Evolutionary conservation across 2,329 filamentous ascomycete species (phyloP), one percentile per base, ranked within the genome.

Genomic region (Clarireedia paspali): DNA sequence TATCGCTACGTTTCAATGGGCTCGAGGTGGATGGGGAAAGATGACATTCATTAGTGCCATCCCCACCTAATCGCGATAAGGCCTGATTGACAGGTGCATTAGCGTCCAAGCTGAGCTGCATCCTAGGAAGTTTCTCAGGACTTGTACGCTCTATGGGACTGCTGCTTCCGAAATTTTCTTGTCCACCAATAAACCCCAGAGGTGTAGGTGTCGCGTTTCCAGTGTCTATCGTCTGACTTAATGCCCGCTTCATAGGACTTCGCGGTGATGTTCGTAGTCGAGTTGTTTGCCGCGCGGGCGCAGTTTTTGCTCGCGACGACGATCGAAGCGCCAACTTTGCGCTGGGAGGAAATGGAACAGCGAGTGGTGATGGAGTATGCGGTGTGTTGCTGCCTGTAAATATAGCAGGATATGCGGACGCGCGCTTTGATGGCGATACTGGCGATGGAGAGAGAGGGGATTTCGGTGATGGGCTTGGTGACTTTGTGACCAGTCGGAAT

Each of bases 1-100:
- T 87, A 74, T 97, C 92, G 67, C 87, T 92, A 64, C 94, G 85
- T 78, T 97, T 96, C 64, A 97, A 75, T 5, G 92, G 91, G 68
- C 92, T 96, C 5, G 87, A 84, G 59, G 84, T 83, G 20, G 80
- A 75, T 17, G 81, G 75, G 49, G 76, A 73, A 47, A 76, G 72
- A 50, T 74, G 74, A 39, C 47, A 49, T 50, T 70, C 67, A 36
- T 62, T 68, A 48, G 71, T 74, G 17, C 70, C 69, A 51, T 83
- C 80, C 15, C 76, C 67, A 36, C 65, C 63, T n/a, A 80, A 69
- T 60, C 78, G 78, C 45, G 80, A 71, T 34, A 79, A 71, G 14
- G 74, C 71, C 58, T 75, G 73, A 60, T 79, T 76, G 3, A 78
- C 75, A 24, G 79, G 75, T 34, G 77, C 78, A 49, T 54, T 59